Conservation (phyloP, 495 filamentous ascomycete genomes). For the Neurospora sp. region DNA sequence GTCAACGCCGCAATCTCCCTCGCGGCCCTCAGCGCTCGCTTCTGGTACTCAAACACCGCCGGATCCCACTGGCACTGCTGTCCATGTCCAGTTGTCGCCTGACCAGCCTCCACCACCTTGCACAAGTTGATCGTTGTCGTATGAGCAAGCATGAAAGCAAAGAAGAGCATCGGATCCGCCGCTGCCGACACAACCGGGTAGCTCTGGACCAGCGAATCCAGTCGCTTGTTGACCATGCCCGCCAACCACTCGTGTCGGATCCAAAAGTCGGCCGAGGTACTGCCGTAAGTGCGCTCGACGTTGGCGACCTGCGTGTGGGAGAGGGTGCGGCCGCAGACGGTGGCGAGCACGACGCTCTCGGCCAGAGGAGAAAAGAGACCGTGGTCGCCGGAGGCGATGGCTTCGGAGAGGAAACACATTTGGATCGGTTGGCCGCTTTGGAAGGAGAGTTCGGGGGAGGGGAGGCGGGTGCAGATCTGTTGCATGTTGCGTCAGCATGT, state of each 20-base stretch:
- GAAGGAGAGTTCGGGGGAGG: constrained; percentile 40
- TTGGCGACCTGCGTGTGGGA: constrained; percentile 32
- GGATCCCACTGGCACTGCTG: neutral
- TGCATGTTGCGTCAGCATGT: neutral
- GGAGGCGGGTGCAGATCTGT: constrained; percentile 36
- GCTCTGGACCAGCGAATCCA: constrained; percentile 24
- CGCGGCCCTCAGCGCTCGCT: constrained; percentile 27
- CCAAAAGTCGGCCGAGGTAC: constrained; percentile 28
- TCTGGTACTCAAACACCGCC: constrained; percentile 21
- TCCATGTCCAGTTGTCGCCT: neutral
- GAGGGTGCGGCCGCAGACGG: constrained; percentile 36
- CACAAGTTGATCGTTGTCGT: constrained; percentile 34
- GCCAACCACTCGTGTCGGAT: constrained; percentile 41
- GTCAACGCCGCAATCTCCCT: constrained; percentile 31
- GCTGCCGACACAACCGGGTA: constrained; percentile 25
- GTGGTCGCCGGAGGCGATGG: constrained; percentile 26
- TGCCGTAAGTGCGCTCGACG: constrained; percentile 12
- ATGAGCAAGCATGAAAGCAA: constrained; percentile 35
- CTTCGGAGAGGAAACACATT: constrained; percentile 35
- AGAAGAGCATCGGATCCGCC: constrained; percentile 37
- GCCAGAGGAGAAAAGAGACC: constrained; percentile 31
- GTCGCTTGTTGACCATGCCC: constrained; percentile 26
- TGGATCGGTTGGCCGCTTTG: constrained; percentile 37
- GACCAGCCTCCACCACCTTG: constrained; percentile 19
- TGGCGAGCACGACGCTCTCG: constrained; percentile 39